phyloP scores from a whole-genome alignment of 2,329 filamentous ascomycete genomes.

The Tolypocladium paradoxum region DNA sequence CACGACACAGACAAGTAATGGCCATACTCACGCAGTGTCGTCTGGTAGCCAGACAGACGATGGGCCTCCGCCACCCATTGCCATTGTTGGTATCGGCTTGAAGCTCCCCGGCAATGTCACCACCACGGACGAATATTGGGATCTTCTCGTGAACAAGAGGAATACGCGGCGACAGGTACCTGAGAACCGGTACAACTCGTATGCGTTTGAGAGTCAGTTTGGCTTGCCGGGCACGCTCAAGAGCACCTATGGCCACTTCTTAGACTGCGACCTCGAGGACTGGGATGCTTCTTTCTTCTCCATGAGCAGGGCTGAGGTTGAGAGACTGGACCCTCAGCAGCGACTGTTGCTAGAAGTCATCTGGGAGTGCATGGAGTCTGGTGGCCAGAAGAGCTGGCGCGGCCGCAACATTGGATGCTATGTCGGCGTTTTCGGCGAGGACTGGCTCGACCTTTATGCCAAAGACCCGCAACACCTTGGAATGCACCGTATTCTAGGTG shows the following conservation, averaged over 20 bases:
- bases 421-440: slow-evolving; percentile 18
- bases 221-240: slow-evolving; percentile 2
- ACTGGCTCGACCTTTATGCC: slow-evolving; percentile 11
- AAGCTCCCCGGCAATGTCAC: slow-evolving; percentile 19
- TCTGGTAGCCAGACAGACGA: neutral
- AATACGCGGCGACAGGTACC: slow-evolving; percentile 14
- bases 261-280: slow-evolving; percentile 12
- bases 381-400: slow-evolving; percentile 13
- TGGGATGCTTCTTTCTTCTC: slow-evolving; percentile 22
- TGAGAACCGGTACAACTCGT: slow-evolving; percentile 14
- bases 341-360: slow-evolving; percentile 16
- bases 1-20: neutral
- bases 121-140: slow-evolving; percentile 16
- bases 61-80: slow-evolving; percentile 12
- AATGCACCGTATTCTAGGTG: slow-evolving; percentile 11
- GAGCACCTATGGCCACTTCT: slow-evolving; percentile 13
- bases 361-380: slow-evolving; percentile 15
- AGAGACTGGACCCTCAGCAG: slow-evolving; percentile 19
- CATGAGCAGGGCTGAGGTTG: slow-evolving; percentile 15
- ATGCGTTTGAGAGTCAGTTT: slow-evolving; percentile 9
- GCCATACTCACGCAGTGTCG: neutral
- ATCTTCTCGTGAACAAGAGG: slow-evolving; percentile 17
- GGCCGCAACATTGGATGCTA: slow-evolving; percentile 17
- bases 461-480: slow-evolving; percentile 10
- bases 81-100: slow-evolving; percentile 21